Percentiles rank a stretch among this genome's conserved stretches.
Evolutionary conservation across 208 protist species (phyloP).

Genomic region (Angomonas desouzai): DNA sequence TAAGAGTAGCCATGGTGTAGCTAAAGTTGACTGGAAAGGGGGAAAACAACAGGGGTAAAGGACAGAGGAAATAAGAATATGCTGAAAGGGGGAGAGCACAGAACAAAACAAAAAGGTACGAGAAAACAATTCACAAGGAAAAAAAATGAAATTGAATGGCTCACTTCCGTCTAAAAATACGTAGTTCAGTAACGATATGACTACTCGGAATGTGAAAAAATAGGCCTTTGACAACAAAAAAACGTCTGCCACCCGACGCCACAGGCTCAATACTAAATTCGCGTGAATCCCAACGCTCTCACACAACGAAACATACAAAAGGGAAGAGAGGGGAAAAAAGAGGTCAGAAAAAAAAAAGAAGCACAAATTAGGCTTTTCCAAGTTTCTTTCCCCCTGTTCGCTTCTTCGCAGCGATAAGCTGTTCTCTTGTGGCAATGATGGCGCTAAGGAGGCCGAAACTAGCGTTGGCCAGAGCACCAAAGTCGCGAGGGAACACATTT

Average conservation of each 20-base stretch:
- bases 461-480: slow-evolving; percentile 33
- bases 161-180: no score
- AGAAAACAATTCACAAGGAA: slow-evolving; percentile 1
- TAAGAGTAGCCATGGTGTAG: slow-evolving; percentile 51
- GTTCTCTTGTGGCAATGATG: slow-evolving; percentile 55
- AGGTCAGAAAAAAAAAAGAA: not conserved
- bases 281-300: no score
- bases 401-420: slow-evolving; percentile 26
- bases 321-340: slow-evolving; percentile 1
- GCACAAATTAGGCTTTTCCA: not conserved
- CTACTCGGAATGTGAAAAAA: not conserved
- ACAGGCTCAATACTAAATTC: no score
- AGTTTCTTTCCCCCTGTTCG: slow-evolving; percentile 10
- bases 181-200: not conserved
- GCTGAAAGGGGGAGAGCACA: slow-evolving; percentile 4
- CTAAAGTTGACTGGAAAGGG: not conserved
- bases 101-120: no score
- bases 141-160: no score
- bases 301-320: no score
- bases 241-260: not conserved
- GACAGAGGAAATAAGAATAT: slow-evolving; percentile 5
- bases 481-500: slow-evolving; percentile 39
- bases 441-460: slow-evolving; percentile 66
- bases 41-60: not conserved
- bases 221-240: not conserved